phyloP scores from a whole-genome alignment of 352 stramenopile species.

The Plasmopara viticola region DNA sequence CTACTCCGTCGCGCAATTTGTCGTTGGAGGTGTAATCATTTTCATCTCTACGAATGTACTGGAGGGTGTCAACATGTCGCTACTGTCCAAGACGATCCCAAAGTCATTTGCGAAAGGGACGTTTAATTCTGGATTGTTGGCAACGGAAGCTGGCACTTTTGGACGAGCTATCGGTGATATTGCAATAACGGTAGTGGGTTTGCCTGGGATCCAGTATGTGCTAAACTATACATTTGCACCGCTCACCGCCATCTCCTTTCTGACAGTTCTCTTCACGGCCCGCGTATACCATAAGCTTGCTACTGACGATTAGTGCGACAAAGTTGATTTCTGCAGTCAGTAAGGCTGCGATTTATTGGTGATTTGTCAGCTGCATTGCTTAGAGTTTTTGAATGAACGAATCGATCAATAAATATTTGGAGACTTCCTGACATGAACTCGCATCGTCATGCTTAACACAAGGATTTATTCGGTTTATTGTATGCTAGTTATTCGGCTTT shows the following conservation, averaged over 20 bases:
- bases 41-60: constrained; percentile 91
- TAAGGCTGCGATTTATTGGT: too few relatives aligned
- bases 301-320: constrained; percentile 28
- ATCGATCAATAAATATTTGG: too few relatives aligned
- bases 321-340: too few relatives aligned
- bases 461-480: too few relatives aligned
- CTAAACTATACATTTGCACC: constrained; percentile 81
- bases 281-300: constrained; percentile 65
- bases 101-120: constrained; percentile 89
- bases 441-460: too few relatives aligned
- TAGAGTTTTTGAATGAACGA: too few relatives aligned
- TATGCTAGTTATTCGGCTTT: too few relatives aligned
- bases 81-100: constrained; percentile 92
- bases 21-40: constrained; percentile 84
- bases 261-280: constrained; percentile 65
- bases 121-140: constrained; percentile 93
- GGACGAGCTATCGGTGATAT: constrained; percentile 83
- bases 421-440: too few relatives aligned
- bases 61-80: constrained; percentile 90
- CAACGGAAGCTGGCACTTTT: constrained; percentile 89
- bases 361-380: too few relatives aligned
- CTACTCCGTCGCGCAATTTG: constrained; percentile 85
- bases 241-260: constrained; percentile 43
- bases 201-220: constrained; percentile 77
- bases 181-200: constrained; percentile 73